Conservation (phyloP, 306 rosid species). For the Psophocarpus tetragonolobus region DNA sequence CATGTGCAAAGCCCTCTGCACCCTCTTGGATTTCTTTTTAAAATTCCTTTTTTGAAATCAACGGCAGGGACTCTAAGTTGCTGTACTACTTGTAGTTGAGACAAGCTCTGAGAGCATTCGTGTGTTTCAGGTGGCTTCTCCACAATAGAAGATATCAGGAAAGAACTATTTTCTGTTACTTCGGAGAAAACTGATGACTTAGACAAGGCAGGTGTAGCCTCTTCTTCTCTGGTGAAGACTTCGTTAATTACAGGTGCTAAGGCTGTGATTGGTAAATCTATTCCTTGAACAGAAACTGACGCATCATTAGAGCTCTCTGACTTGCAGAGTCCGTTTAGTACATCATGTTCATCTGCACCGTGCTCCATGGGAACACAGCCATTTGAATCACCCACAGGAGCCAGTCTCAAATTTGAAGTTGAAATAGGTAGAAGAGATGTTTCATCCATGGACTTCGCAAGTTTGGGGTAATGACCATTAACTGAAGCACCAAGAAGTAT, state of each 20-base stretch:
- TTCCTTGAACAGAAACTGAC: slow-evolving; percentile 26
- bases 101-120: slow-evolving; percentile 32
- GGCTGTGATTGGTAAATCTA: slow-evolving; percentile 30
- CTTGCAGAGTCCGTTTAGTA: slow-evolving; percentile 29
- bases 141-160: not conserved
- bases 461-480: slow-evolving; percentile 29
- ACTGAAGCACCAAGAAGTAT: slow-evolving; percentile 32
- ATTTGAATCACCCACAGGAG: slow-evolving; percentile 33
- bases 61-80: slow-evolving; percentile 17
- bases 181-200: slow-evolving; percentile 26
- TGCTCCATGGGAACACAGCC: slow-evolving; percentile 11
- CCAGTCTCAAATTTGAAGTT: slow-evolving; percentile 29
- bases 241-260: slow-evolving; percentile 18
- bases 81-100: slow-evolving; percentile 22
- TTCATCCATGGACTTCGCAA: slow-evolving; percentile 39
- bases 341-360: slow-evolving; percentile 33
- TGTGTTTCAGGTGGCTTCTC: slow-evolving; percentile 35
- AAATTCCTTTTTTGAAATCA: slow-evolving; percentile 42
- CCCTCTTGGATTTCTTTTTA: slow-evolving; percentile 80
- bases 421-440: slow-evolving; percentile 17
- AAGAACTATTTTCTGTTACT: slow-evolving; percentile 28
- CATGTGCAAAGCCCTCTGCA: slow-evolving; percentile 90
- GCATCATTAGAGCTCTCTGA: slow-evolving; percentile 33
- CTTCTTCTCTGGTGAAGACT: slow-evolving; percentile 34
- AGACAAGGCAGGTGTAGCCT: slow-evolving; percentile 17